Evolutionary conservation across 495 filamentous ascomycete species (phyloP).

Genomic region (Parathielavia hyrcaniae): DNA sequence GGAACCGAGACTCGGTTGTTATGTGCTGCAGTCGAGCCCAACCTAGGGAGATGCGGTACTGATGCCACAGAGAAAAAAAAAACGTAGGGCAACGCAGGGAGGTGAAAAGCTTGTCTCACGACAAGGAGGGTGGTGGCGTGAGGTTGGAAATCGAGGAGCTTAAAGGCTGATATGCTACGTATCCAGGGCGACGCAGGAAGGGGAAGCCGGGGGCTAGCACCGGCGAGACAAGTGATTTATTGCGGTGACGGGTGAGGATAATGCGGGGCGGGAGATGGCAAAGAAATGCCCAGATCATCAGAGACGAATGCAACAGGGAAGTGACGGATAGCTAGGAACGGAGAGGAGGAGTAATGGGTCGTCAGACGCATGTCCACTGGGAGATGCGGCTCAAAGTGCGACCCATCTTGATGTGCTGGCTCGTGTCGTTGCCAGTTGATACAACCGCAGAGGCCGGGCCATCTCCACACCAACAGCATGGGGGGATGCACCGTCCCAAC

Average conservation of each 20-base stretch:
- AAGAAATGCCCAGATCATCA: slow-evolving; percentile 42
- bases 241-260: slow-evolving; percentile 47
- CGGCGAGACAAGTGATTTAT: slow-evolving; percentile 59
- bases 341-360: slow-evolving; percentile 40
- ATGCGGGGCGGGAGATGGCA: slow-evolving; percentile 44
- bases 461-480: slow-evolving; percentile 53
- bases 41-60: slow-evolving; percentile 37
- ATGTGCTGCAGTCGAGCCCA: slow-evolving; percentile 54
- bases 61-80: slow-evolving; percentile 9
- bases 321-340: slow-evolving; percentile 41
- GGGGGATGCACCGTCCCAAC: slow-evolving; percentile 42
- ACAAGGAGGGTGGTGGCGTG: slow-evolving; percentile 37
- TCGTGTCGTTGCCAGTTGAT: slow-evolving; percentile 76
- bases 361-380: slow-evolving; percentile 45
- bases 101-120: slow-evolving; percentile 40
- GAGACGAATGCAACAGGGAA: slow-evolving; percentile 35
- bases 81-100: slow-evolving; percentile 30
- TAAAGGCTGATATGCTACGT: slow-evolving; percentile 48
- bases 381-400: slow-evolving; percentile 58
- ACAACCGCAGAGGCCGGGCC: slow-evolving; percentile 53
- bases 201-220: slow-evolving; percentile 40
- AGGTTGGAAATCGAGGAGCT: slow-evolving; percentile 27
- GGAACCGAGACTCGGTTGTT: slow-evolving; percentile 35
- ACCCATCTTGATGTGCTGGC: slow-evolving; percentile 87
- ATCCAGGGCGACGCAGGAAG: slow-evolving; percentile 45